These are phyloP conservation scores for Boletus vermiculosoides DNA, from an alignment of 768 basidiomycete species.

Conservation along the genomic window DNA sequence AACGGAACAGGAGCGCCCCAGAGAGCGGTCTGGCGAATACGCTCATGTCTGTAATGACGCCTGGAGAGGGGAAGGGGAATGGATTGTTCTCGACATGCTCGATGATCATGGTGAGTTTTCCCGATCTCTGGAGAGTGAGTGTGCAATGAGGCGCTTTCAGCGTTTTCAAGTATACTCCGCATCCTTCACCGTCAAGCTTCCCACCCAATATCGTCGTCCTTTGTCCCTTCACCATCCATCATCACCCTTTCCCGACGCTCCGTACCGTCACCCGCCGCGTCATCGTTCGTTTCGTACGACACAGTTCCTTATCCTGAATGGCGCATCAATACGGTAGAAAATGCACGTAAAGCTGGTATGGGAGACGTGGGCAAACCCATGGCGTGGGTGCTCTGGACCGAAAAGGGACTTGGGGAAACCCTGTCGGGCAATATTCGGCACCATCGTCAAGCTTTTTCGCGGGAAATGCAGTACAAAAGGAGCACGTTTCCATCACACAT, in stretches of 20 bases:
- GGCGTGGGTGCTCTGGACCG: slow-evolving; percentile 44
- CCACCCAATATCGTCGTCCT: slow-evolving; percentile 39
- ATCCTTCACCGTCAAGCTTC: slow-evolving; percentile 48
- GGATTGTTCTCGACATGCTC: slow-evolving; percentile 53
- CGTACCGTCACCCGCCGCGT: neutral
- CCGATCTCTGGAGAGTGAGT: neutral
- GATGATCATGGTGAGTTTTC: slow-evolving; percentile 40
- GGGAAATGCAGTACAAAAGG: slow-evolving; percentile 25
- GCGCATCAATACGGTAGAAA: slow-evolving; percentile 49
- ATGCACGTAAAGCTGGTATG: slow-evolving; percentile 56
- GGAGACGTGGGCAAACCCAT: slow-evolving; percentile 56
- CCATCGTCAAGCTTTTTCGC: slow-evolving; percentile 23
- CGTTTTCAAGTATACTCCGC: slow-evolving; percentile 49
- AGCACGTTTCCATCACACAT: neutral
- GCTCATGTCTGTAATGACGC: slow-evolving; percentile 7
- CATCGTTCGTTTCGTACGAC: slow-evolving; percentile 30
- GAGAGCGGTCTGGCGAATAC: neutral
- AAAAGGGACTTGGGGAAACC: slow-evolving; percentile 20
- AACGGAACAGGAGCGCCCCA: neutral
- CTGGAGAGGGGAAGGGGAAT: slow-evolving; percentile 37
- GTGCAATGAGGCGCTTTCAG: slow-evolving; percentile 27
- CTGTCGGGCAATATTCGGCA: slow-evolving; percentile 22
- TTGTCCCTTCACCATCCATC: slow-evolving; percentile 45
- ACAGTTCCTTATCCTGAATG: slow-evolving; percentile 66
- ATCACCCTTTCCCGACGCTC: slow-evolving; percentile 52